A percentile compares a stretch with the other conserved stretches of the same genome.
These are phyloP conservation scores for Heterobasidion annosum DNA, from an alignment of 1,284 basidiomycete genomes.

Conservation along the genomic window DNA sequence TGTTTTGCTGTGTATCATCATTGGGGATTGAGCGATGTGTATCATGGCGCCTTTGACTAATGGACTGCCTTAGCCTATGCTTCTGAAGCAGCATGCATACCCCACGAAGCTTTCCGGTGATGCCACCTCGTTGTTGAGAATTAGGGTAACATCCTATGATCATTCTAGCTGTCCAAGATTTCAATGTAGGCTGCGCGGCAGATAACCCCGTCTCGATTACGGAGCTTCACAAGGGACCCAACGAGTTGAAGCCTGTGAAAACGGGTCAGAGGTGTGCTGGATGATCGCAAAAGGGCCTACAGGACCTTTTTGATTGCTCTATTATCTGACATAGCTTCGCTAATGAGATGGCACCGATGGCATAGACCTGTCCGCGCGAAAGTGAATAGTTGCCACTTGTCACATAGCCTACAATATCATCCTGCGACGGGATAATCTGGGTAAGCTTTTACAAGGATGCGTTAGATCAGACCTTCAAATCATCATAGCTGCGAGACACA, in stretches of 20 bases:
- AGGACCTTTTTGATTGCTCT: slow-evolving; percentile 42
- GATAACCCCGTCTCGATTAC: slow-evolving; percentile 29
- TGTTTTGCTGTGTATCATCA: too few relatives aligned
- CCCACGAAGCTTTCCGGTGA: too few relatives aligned
- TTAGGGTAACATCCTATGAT: background rate
- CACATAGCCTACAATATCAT: slow-evolving; percentile 65
- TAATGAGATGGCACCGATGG: slow-evolving; percentile 63
- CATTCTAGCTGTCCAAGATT: slow-evolving; percentile 9
- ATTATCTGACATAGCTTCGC: slow-evolving; percentile 40
- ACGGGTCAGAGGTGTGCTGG: background rate
- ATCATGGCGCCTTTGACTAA: too few relatives aligned
- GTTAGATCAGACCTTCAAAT: background rate
- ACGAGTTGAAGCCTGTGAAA: slow-evolving; percentile 14
- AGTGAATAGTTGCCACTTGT: slow-evolving; percentile 78
- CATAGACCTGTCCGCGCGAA: slow-evolving; percentile 64
- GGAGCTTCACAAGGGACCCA: slow-evolving; percentile 27
- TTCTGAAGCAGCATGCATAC: too few relatives aligned
- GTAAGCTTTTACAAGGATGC: slow-evolving; percentile 29
- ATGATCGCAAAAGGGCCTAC: background rate
- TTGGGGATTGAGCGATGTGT: too few relatives aligned
- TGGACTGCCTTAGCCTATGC: too few relatives aligned
- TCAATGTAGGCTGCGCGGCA: slow-evolving; percentile 26
- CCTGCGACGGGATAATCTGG: slow-evolving; percentile 26
- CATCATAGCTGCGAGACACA: slow-evolving; percentile 15
- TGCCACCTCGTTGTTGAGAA: too few relatives aligned